These are phyloP conservation scores for Cornus suecica DNA, from an alignment of 148 eudicot genomes.

Conservation along the genomic window DNA sequence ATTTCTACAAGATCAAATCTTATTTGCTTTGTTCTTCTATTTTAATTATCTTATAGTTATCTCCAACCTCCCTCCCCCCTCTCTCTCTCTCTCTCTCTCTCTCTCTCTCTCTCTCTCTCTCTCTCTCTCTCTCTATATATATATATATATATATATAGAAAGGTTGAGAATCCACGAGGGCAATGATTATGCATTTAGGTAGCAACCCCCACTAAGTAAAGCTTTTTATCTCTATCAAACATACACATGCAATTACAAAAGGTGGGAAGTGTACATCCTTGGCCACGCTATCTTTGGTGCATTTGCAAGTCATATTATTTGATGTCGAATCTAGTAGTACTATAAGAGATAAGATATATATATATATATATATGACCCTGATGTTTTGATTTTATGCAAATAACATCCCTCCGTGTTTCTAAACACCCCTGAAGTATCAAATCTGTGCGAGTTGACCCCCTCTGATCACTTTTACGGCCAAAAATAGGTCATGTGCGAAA, in stretches of 20 bases:
- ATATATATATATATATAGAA: no score
- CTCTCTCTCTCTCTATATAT: no score
- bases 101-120: not conserved
- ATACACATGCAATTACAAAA: constrained; percentile 37
- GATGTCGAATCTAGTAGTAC: not conserved
- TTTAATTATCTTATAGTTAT: not conserved
- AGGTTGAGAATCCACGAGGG: constrained; percentile 33
- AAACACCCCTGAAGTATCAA: no score
- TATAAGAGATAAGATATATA: not conserved
- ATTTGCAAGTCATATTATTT: not conserved
- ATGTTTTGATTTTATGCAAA: no score
- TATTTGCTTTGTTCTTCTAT: not conserved
- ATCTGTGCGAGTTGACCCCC: no score
- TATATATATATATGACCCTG: no score
- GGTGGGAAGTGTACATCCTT: not conserved
- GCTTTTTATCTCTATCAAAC: constrained; percentile 1
- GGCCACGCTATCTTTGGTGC: not conserved
- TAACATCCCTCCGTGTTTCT: no score
- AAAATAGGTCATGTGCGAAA: no score
- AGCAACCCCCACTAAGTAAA: not conserved
- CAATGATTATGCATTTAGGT: constrained; percentile 32
- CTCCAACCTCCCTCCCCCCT: not conserved
- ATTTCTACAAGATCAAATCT: constrained; percentile 15
- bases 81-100: not conserved
- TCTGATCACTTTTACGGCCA: no score